Evolutionary conservation across 768 basidiomycete genomes (phyloP).

Genomic region (Lactarius akahatsu): DNA sequence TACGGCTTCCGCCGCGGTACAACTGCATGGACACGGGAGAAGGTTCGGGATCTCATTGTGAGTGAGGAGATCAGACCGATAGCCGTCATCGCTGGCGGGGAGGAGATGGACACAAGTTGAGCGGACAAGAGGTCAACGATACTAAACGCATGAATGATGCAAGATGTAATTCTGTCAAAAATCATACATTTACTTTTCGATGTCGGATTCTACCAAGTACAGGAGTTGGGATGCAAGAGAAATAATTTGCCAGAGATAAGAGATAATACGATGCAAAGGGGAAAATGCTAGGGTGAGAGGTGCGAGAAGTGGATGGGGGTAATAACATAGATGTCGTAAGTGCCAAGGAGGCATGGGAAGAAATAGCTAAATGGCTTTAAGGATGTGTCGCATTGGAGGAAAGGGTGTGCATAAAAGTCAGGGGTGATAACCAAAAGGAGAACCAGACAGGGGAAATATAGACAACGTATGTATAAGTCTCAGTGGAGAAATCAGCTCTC

Average conservation of each 20-base stretch:
- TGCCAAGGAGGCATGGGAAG: not conserved
- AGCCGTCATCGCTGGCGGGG: slow-evolving; percentile 41
- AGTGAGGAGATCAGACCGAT: slow-evolving; percentile 63
- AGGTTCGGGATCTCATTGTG: slow-evolving; percentile 67
- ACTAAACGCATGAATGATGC: slow-evolving; percentile 3
- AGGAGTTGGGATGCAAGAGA: slow-evolving; percentile 2
- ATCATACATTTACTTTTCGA: slow-evolving; percentile 10
- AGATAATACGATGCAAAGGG: not conserved
- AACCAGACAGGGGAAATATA: not conserved
- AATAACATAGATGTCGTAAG: slow-evolving; percentile 12
- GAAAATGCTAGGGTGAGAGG: not conserved
- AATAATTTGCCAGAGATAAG: slow-evolving; percentile 20
- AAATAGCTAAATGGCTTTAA: not conserved
- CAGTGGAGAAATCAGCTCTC: not conserved
- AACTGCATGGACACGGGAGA: slow-evolving; percentile 86
- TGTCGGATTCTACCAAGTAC: slow-evolving; percentile 20
- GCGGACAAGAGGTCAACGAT: not conserved
- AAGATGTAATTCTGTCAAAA: slow-evolving; percentile 16
- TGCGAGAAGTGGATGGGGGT: not conserved
- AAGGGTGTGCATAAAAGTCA: not conserved
- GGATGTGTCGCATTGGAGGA: slow-evolving; percentile 2
- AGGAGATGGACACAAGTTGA: slow-evolving; percentile 83
- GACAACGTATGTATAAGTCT: not conserved
- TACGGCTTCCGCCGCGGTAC: slow-evolving; percentile 78
- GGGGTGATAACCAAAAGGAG: slow-evolving; percentile 1